phyloP scores from a whole-genome alignment of 2,329 filamentous ascomycete genomes.

The Neophaeococcomyces aloes region DNA sequence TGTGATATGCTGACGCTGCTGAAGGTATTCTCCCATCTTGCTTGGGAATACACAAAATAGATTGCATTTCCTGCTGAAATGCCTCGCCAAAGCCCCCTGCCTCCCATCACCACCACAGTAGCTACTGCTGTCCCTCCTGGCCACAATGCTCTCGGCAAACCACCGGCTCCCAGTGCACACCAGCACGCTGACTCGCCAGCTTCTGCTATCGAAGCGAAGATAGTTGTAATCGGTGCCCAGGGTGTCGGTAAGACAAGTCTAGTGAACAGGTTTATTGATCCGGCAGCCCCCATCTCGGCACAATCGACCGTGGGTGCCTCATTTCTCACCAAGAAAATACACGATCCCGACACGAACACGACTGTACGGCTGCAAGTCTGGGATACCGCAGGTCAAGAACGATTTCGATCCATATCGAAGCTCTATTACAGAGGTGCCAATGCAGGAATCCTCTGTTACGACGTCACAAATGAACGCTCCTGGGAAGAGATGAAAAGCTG shows the following conservation, averaged over 20 bases:
- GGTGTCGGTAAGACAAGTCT: slow-evolving; percentile 45
- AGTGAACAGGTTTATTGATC: slow-evolving; percentile 40
- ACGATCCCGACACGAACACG: slow-evolving; percentile 76
- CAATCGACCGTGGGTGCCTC: slow-evolving; percentile 65
- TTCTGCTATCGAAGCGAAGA: slow-evolving; percentile 36
- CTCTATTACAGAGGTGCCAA: slow-evolving; percentile 95
- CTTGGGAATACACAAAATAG: not conserved
- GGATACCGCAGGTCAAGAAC: slow-evolving; percentile 93
- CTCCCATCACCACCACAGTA: slow-evolving; percentile 9
- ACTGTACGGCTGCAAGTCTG: slow-evolving; percentile 88
- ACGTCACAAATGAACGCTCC: slow-evolving; percentile 74
- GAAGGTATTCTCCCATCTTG: not conserved
- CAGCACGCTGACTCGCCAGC: slow-evolving; percentile 10
- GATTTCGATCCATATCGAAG: slow-evolving; percentile 86
- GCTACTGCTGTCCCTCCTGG: slow-evolving; percentile 7
- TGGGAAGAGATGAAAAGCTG: slow-evolving; percentile 89
- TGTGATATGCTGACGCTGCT: not conserved
- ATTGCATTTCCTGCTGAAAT: not conserved
- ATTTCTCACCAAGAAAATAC: slow-evolving; percentile 67
- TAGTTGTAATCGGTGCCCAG: slow-evolving; percentile 43
- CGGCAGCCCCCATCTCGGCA: slow-evolving; percentile 30
- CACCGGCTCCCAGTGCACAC: slow-evolving; percentile 6
- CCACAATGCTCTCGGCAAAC: not conserved
- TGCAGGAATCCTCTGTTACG: slow-evolving; percentile 87
- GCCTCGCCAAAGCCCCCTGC: slow-evolving; percentile 4